Evolutionary conservation across 1,139 yeast species (phyloP), one percentile per base, ranked within the genome.

Genomic region (Blastobotrys persicus): DNA sequence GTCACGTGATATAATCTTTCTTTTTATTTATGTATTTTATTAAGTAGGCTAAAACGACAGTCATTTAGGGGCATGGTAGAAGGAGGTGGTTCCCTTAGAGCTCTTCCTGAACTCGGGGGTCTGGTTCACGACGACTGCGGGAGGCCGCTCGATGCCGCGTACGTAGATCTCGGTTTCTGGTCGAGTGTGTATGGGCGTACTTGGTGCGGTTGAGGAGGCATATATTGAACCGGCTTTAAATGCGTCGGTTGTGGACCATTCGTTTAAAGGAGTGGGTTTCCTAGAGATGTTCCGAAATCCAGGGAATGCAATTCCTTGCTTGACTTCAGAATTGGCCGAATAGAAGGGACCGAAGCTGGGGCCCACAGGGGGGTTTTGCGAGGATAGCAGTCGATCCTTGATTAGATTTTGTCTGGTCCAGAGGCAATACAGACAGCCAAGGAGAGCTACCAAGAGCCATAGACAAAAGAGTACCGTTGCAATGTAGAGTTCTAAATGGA

Each of bases 381-480:
- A 9, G 28, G 5, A 6, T 9, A 23, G 28, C 9, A 23, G 28
- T 5, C 28, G 9, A 23, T 23, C 28, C 9, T 23, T 23, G 9
- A 23, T 23, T 23, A 23, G 28, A 9, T 12, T 42, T n/a, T 31
- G 23, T 16, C 26, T 13, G 6, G 13, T 18, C 34, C 23, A 31
- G 20, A 43, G 41, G 37, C 64, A 60, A 48, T 59, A 57, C 4
- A 57, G 9, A 14, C 54, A 44, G 2, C 61, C 62, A n/a, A 33
- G 23, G 4, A 58, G 9, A 2, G 61, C 62, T 3, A 60, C 51
- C 20, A 55, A 11, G 13, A 60, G n/a, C 66, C 66, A 62, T 19
- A 55, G 39, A 2, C 51, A 46, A 4, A 61, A 33, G 11, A 62
- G 42, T 1, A 48, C 56, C 26, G 49, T 16, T 2, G 64, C 53